These are phyloP conservation scores for Rubia tinctorum DNA, from an alignment of 305 asterid species.

Conservation along the genomic window DNA sequence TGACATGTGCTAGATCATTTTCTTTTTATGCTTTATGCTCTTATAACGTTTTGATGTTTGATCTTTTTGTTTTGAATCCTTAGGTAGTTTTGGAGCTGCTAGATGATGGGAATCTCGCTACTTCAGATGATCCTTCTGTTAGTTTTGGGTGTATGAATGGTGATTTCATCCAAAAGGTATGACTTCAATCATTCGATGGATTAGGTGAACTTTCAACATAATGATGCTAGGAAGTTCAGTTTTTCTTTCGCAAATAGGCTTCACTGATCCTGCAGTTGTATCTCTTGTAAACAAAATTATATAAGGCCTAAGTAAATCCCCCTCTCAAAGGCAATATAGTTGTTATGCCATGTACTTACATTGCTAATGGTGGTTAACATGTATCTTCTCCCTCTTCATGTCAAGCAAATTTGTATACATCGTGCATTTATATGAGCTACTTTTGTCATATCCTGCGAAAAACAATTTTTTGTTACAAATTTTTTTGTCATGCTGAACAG, in stretches of 20 bases:
- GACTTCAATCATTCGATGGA: slow-evolving; percentile 14
- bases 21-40: not conserved
- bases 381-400: not conserved
- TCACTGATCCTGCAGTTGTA: not conserved
- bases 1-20: not conserved
- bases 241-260: not conserved
- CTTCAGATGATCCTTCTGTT: slow-evolving; percentile 84
- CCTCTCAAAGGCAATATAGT: not conserved
- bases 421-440: not conserved
- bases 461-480: not conserved
- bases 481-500: not conserved
- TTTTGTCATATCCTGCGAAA: not conserved
- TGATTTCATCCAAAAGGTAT: slow-evolving; percentile 76
- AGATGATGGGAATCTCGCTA: slow-evolving; percentile 70
- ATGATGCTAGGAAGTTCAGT: not conserved
- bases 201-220: not conserved
- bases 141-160: slow-evolving; percentile 65
- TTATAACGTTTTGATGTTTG: slow-evolving; percentile 9
- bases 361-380: not conserved
- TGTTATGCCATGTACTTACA: not conserved
- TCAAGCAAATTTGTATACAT: not conserved
- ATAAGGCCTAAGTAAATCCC: not conserved
- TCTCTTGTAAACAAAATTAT: not conserved
- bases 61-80: slow-evolving; percentile 21
- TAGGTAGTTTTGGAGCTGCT: slow-evolving; percentile 80